Base-by-base conservation (phyloP, 2,329 filamentous ascomycete genomes). In the Chrysosphaeria jannelii region DNA sequence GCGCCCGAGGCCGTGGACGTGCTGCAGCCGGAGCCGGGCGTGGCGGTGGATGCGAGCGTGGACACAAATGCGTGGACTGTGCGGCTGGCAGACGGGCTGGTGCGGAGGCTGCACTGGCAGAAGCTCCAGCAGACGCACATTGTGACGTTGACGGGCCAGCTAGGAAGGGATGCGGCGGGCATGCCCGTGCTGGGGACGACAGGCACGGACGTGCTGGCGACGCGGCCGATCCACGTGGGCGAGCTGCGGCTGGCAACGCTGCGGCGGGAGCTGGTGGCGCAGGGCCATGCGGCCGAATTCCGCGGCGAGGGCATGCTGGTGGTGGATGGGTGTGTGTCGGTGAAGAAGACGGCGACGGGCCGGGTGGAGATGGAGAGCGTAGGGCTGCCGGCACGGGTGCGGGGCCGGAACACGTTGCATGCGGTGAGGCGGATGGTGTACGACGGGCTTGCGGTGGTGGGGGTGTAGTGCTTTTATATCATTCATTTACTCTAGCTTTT, bases 51-150 rank as follows among this genome's bases (percentile, higher is more conserved):
- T 41, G 85, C 81, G 8, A 91, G 79, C 37, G 81, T 93, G 20
- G 85, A 97, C 40, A 93, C 81, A 5, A 91, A 93, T 39, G 79
- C 85, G 4, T 97, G 88, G 85, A 68, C 74, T 13, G 72, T 97
- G 29, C 89, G 79, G 43, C 56, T 97, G 10, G 78, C 75, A 23
- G 74, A 81, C 33, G 51, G 60, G 21, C 60, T 97, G 11, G 71
- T 89, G 28, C 75, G 75, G 43, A 70, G 70, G 34, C 54, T 97
- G 28, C 75, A 74, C 37, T 93, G 85, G 85, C 85, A 93, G 46
- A 79, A 75, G 28, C 78, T 93, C 13, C 67, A 76, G 26, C 78
- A 72, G 3, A 51, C 93, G 6, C 72, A 76, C 19, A 75, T 97
- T 27, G 81, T 90, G 10, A 88, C 81, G n/a, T 55, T 97, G 26